Evolutionary conservation across 106 monocot genomes (phyloP).

Genomic region (Acanthochlamys bracteata): DNA sequence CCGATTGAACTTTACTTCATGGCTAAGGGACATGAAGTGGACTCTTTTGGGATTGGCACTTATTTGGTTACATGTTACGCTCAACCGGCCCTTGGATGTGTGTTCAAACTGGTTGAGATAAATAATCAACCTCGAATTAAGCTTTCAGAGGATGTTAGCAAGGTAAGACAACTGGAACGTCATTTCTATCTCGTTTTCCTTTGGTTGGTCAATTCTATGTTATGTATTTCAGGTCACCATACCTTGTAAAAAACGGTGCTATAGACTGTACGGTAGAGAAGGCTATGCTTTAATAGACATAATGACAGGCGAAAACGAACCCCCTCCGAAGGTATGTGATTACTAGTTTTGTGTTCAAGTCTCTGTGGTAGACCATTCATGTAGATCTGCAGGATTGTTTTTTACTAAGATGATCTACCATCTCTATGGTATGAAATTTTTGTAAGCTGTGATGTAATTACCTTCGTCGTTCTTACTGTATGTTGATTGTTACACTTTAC

Average conservation of each 20-base stretch:
- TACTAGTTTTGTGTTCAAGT: too few relatives aligned
- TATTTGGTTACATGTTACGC: conserved; percentile 95
- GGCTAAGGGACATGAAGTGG: conserved; percentile 99
- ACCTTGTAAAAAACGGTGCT: conserved; percentile 87
- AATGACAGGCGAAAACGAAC: conserved; percentile 82
- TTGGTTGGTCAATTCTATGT: neutral
- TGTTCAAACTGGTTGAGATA: conserved; percentile 97
- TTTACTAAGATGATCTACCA: too few relatives aligned
- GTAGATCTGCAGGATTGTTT: too few relatives aligned
- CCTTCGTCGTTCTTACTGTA: too few relatives aligned
- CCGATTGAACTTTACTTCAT: too few relatives aligned
- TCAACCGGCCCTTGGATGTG: conserved; percentile 98
- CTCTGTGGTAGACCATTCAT: too few relatives aligned
- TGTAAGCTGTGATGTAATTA: too few relatives aligned
- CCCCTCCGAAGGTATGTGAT: conserved; percentile 66
- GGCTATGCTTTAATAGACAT: conserved; percentile 94
- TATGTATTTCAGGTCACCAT: conserved; percentile 74
- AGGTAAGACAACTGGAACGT: conserved; percentile 40
- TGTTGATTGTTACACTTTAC: too few relatives aligned
- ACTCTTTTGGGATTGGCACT: conserved; percentile 91
- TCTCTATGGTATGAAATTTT: too few relatives aligned
- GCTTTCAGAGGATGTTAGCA: conserved; percentile 95
- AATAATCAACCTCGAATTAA: conserved; percentile 93
- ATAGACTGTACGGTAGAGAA: conserved; percentile 91
- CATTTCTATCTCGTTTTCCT: neutral